Evolutionary conservation across 1,284 basidiomycete species (phyloP), one percentile per base, ranked within the genome.

Genomic region (Singerocomus inundabilis): DNA sequence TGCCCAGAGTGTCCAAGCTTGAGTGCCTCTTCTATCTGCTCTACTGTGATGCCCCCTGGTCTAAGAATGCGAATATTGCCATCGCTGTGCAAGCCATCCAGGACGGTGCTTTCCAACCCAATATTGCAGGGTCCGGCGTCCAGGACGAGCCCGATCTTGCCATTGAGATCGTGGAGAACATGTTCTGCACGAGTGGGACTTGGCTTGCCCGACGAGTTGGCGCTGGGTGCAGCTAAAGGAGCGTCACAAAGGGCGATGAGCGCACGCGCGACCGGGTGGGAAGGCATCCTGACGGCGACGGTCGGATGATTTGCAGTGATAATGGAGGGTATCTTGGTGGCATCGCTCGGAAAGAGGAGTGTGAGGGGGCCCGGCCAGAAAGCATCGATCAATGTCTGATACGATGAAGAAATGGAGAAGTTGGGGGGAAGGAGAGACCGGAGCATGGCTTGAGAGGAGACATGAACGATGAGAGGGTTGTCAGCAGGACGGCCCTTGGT

Each of bases 351-450:
- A 66, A 99, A 98, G 32, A 99, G 78, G 25, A 99, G 75, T 0
- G 95, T 98, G 48, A 99, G 73, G 0, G 96, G 82, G 2, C 97
- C 97, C 0, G 97, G 97, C 97, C 97, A 99, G 69, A 98, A 98
- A 5, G 79, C 78, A 33, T 81, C 73, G 59, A 97, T 91, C 40
- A 98, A 74, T 3, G 75, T 73, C 42, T 80, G 69, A 68, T 95
- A 96, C 4, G 85, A 72, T 21, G 58, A 67, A 1, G 91, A 79
- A 6, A 88, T 70, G 12, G 59, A 58, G 62, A 87, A 91, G 34
- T 67, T 66, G 11, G 75, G 61, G 1, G 91, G 89, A 9, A 98
- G 77, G 58, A 96, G 74, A 3, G 79, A 74, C 9, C 70, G 67
- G 16, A 98, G 81, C 95, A 98, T 98, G 40, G 77, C 63, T 15